Percentiles rank a stretch among this genome's conserved stretches.
Evolutionary conservation across 2,329 filamentous ascomycete genomes (phyloP).

Genomic region (Aspergillus ruber): DNA sequence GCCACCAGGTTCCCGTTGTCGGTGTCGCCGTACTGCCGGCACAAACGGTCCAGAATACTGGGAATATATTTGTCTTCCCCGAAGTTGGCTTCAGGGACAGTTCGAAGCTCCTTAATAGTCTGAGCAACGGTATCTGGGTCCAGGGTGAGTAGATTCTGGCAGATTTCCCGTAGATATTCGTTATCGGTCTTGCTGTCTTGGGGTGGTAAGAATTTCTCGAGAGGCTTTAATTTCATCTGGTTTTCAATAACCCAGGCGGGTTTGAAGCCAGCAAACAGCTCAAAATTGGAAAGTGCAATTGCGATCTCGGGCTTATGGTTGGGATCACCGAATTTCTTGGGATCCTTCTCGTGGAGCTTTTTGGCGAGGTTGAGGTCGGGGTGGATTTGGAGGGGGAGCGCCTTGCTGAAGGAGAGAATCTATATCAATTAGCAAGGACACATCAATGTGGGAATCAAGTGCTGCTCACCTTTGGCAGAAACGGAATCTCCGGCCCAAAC

Average conservation of each 20-base stretch:
- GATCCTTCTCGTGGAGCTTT: conserved; percentile 58
- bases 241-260: conserved; percentile 54
- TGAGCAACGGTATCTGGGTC: conserved; percentile 49
- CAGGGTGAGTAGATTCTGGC: conserved; percentile 47
- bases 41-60: conserved; percentile 58
- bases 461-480: conserved; percentile 57
- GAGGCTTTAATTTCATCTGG: conserved; percentile 50
- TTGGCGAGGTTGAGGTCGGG: conserved; percentile 62
- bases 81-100: conserved; percentile 45
- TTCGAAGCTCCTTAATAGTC: conserved; percentile 48
- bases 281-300: conserved; percentile 63
- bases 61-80: conserved; percentile 54
- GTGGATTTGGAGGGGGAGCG: conserved; percentile 68
- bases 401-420: conserved; percentile 69
- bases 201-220: conserved; percentile 49
- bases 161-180: conserved; percentile 52
- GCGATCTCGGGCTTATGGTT: conserved; percentile 81
- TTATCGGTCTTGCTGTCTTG: conserved; percentile 47
- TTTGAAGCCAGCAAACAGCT: conserved; percentile 71
- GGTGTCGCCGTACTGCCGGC: conserved; percentile 55
- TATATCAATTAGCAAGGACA: conserved; percentile 12
- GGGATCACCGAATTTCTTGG: conserved; percentile 60
- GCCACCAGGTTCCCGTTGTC: conserved; percentile 66
- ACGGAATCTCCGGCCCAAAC: conserved; percentile 62
- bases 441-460: too few relatives aligned